phyloP scores from a whole-genome alignment of 176 grass and related monocot species.

The Eragrostis curvula region DNA sequence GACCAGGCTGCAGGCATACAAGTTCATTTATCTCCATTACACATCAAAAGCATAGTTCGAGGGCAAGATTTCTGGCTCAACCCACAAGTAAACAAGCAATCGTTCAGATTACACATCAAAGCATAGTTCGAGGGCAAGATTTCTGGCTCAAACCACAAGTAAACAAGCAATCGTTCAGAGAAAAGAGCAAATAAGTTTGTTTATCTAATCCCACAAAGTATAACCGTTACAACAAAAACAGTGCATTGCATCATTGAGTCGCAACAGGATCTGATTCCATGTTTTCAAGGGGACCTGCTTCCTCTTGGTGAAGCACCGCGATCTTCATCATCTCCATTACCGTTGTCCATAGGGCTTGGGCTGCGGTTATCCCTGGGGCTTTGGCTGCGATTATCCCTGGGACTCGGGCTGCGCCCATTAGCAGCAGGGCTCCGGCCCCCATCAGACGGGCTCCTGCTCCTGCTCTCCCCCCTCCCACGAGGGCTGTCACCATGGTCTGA shows the following conservation, averaged over 20 bases:
- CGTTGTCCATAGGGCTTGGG: constrained; percentile 52
- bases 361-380: constrained; percentile 33
- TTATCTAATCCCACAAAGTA: constrained; percentile 12
- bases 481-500: constrained; percentile 62
- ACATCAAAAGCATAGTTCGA: constrained; percentile 1
- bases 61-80: neutral
- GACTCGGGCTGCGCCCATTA: constrained; percentile 45
- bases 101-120: no score
- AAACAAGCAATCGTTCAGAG: neutral
- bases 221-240: neutral
- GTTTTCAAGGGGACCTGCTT: constrained; percentile 30
- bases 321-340: neutral
- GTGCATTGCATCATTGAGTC: neutral
- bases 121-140: neutral
- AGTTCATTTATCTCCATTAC: neutral
- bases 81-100: neutral
- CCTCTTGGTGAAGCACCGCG: constrained; percentile 10
- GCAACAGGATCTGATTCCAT: neutral
- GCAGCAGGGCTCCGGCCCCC: constrained; percentile 62
- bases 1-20: neutral
- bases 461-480: constrained; percentile 48
- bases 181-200: constrained; percentile 15
- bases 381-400: no score
- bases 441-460: constrained; percentile 65
- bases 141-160: neutral